Evolutionary conservation across 2,329 filamentous ascomycete genomes (phyloP), one percentile per base, ranked within the genome.

Genomic region (Paramyrothecium sp.): DNA sequence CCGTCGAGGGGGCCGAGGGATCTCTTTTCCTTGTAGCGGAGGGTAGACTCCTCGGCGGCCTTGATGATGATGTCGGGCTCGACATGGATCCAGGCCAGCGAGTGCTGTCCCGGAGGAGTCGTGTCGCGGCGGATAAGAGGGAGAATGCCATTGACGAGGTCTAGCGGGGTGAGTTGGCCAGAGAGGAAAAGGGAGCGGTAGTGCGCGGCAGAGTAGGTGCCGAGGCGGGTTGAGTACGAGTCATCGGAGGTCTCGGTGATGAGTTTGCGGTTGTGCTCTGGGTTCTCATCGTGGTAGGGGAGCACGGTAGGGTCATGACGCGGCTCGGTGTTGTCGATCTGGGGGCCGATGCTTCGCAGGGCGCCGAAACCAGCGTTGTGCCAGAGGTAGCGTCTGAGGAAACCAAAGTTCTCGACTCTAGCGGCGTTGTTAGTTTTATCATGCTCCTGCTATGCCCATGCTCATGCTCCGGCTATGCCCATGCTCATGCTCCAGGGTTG

Each of bases 1-100:
- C 90, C 90, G 63, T 92, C 90, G 0, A 93, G 75, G 1, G 84
- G 78, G 0, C 88, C 83, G 3, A 90, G 71, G 0, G 87, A 77
- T 56, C 80, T 79, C 2, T 83, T 82, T 50, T 82, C 76, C 61
- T 81, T 74, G 65, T 82, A 82, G 2, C 80, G 70, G 41, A 67
- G 59, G 0, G 79, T 80, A 0, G 79, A 81, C 3, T 69, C 78
- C 26, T 72, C 70, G 3, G 80, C 79, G 1, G 78, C 75, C 46
- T 69, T 68, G 54, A 79, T 63, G 1, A 79, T 75, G 11, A 70
- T 65, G 17, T 78, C 74, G 3, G 70, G 66, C 19, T 75, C 75
- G 51, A 74, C 71, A n/a, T 79, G 73, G 44, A 78, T 75, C 73
- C 77, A 82, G 2, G 76, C 78, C 2, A 70, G 61, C 0, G 75